Conservation (phyloP, 148 eudicot species). For the Persicaria maculosa region DNA sequence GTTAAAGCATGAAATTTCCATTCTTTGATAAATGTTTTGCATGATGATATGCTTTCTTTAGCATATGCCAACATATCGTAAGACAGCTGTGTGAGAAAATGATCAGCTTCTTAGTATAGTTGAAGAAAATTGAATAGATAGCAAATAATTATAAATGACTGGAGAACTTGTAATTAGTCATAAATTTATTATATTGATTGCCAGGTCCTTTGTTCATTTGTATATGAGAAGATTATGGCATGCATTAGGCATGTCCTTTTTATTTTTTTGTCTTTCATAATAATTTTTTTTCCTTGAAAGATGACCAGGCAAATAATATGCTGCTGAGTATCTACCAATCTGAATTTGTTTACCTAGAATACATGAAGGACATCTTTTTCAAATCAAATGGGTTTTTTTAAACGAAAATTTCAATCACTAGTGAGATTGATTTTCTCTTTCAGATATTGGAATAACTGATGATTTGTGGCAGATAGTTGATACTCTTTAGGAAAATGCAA, state of each 20-base stretch:
- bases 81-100: constrained; percentile 7
- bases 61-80: constrained; percentile 5
- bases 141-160: not conserved
- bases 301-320: not conserved
- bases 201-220: not conserved
- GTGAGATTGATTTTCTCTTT: not conserved
- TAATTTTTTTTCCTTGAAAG: not conserved
- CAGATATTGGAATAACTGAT: not conserved
- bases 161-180: not conserved
- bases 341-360: not conserved
- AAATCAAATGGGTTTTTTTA: no score
- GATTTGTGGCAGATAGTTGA: not conserved
- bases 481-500: not conserved
- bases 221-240: not conserved
- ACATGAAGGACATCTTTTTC: not conserved
- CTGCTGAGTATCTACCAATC: not conserved
- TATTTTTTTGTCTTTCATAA: not conserved
- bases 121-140: not conserved
- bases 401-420: not conserved
- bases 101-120: not conserved
- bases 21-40: not conserved
- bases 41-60: not conserved
- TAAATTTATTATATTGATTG: not conserved
- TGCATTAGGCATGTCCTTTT: not conserved
- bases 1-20: not conserved